Evolutionary conservation across 2,329 filamentous ascomycete species (phyloP).

Genomic region (Ceratocystis lukuohia): DNA sequence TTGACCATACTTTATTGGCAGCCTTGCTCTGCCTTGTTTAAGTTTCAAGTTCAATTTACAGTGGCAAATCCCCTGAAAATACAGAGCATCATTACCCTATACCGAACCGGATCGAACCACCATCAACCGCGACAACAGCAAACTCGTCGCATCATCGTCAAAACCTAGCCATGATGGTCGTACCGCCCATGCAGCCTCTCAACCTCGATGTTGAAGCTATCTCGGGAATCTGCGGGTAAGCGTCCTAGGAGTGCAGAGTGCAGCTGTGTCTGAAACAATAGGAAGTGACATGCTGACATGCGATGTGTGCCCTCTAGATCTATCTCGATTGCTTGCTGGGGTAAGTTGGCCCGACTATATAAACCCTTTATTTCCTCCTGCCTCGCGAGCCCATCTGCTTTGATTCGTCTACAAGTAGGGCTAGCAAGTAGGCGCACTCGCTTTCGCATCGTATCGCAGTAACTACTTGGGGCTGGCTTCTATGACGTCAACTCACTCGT

Average conservation of each 20-base stretch:
- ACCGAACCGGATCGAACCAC: background rate
- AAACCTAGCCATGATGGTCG: background rate
- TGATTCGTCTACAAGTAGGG: background rate
- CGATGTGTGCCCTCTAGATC: slow-evolving; percentile 40
- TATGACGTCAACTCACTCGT: background rate
- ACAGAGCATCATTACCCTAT: background rate
- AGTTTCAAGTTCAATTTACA: background rate
- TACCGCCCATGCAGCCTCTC: slow-evolving; percentile 39
- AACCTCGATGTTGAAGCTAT: slow-evolving; percentile 80
- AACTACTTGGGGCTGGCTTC: background rate
- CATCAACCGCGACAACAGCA: background rate
- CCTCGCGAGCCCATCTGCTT: background rate
- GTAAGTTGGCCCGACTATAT: slow-evolving; percentile 21
- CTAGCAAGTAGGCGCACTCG: background rate
- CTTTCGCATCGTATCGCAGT: background rate
- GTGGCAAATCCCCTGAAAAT: background rate
- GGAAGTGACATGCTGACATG: background rate
- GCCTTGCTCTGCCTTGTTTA: background rate
- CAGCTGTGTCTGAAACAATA: background rate
- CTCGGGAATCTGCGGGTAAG: slow-evolving; percentile 75
- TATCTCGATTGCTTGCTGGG: slow-evolving; percentile 92
- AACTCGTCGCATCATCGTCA: background rate
- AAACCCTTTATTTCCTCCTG: too few relatives aligned
- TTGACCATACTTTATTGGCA: background rate
- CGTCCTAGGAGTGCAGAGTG: slow-evolving; percentile 23